Conservation (phyloP, 2,329 filamentous ascomycete genomes). For the Aspergillus amoenus region DNA sequence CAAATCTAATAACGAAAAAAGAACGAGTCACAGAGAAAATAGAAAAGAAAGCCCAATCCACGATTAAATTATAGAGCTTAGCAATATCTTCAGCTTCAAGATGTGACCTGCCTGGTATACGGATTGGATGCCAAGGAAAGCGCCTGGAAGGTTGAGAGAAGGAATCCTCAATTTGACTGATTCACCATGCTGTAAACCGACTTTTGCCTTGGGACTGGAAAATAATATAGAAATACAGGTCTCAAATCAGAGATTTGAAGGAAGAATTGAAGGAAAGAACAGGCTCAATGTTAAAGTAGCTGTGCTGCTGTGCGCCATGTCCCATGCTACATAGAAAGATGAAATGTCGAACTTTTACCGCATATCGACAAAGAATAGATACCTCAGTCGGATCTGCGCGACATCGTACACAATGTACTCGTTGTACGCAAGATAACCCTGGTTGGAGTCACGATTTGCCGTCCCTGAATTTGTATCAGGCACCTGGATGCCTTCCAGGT, state of each 20-base stretch:
- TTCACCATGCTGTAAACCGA: background rate
- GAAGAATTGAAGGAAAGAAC: background rate
- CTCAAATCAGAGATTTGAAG: background rate
- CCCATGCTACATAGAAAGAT: background rate
- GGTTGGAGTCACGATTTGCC: background rate
- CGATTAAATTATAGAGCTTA: no score
- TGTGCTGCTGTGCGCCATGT: background rate
- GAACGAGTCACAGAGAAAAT: background rate
- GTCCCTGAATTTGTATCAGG: slow-evolving; percentile 29
- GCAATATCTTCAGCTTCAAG: no score
- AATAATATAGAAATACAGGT: background rate
- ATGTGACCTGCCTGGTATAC: no score
- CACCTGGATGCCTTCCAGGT: slow-evolving; percentile 68
- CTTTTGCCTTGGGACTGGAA: background rate
- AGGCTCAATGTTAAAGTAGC: background rate
- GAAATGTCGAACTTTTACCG: slow-evolving; percentile 2
- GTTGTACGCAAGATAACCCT: slow-evolving; percentile 34
- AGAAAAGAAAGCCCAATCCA: background rate
- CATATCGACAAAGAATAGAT: slow-evolving; percentile 47
- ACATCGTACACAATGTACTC: slow-evolving; percentile 53
- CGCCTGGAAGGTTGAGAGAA: background rate
- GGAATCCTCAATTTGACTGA: background rate
- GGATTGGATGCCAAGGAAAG: no score
- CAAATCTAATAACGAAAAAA: background rate
- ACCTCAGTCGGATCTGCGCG: slow-evolving; percentile 47